These are phyloP conservation scores for Massariosphaeria phaeospora DNA, from an alignment of 495 filamentous ascomycete genomes.

Conservation along the genomic window DNA sequence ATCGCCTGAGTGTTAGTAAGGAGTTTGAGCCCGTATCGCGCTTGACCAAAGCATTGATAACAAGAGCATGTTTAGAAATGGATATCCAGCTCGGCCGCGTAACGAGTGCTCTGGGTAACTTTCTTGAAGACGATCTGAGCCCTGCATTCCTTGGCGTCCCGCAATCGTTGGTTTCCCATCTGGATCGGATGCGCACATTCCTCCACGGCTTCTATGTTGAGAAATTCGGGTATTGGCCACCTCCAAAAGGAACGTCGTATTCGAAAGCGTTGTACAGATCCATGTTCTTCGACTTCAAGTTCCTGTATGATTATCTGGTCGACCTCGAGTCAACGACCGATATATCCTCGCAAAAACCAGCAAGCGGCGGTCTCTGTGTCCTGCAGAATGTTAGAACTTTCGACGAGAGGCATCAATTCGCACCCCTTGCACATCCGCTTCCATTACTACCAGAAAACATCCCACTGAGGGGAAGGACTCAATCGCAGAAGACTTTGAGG, in stretches of 20 bases:
- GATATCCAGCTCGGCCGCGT: conserved; percentile 51
- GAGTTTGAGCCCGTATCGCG: conserved; percentile 57
- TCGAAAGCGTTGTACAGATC: conserved; percentile 48
- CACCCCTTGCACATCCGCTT: conserved; percentile 52
- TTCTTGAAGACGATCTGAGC: conserved; percentile 58
- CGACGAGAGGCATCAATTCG: conserved; percentile 51
- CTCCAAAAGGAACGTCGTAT: conserved; percentile 44
- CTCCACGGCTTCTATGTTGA: conserved; percentile 55
- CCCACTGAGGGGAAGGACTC: conserved; percentile 8
- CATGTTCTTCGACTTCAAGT: conserved; percentile 60
- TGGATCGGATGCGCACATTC: conserved; percentile 60
- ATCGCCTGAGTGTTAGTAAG: conserved; percentile 45
- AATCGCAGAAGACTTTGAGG: conserved; percentile 33
- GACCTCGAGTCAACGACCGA: conserved; percentile 48
- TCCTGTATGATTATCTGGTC: conserved; percentile 58
- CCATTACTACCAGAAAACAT: conserved; percentile 52
- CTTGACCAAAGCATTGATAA: conserved; percentile 55
- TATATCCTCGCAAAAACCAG: conserved; percentile 33
- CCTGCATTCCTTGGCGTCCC: conserved; percentile 51
- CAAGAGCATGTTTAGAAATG: conserved; percentile 57
- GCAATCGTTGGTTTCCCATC: conserved; percentile 51
- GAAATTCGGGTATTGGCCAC: conserved; percentile 63
- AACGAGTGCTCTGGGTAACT: conserved; percentile 48
- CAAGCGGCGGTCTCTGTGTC: conserved; percentile 56
- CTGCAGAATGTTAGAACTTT: conserved; percentile 56